Evolutionary conservation across 192 early-diverging fungal species (phyloP).

Genomic region (Obelidium mucronatum): DNA sequence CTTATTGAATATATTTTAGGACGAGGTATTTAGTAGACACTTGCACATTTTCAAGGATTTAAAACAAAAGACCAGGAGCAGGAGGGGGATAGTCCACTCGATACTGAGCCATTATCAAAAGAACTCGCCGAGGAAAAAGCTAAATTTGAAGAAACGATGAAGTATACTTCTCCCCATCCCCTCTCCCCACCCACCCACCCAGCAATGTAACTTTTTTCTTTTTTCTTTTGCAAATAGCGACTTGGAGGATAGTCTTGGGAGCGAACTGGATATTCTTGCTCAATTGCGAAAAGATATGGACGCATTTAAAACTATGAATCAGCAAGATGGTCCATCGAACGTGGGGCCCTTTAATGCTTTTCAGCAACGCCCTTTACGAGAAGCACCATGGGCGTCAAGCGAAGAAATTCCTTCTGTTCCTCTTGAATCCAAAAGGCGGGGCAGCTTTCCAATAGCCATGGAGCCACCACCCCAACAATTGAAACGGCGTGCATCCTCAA

Average conservation of each 20-base stretch:
- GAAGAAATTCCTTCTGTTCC: not conserved
- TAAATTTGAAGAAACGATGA: slow-evolving; percentile 15
- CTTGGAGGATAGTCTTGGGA: slow-evolving; percentile 15
- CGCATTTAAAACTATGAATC: not conserved
- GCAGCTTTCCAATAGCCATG: too few relatives aligned
- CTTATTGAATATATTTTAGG: too few relatives aligned
- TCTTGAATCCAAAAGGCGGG: too few relatives aligned
- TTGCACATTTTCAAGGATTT: not conserved
- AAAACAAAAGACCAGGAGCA: not conserved
- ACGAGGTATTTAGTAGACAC: not conserved
- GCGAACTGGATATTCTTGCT: slow-evolving; percentile 21
- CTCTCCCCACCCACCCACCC: not conserved
- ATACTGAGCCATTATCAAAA: not conserved
- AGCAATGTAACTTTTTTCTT: not conserved
- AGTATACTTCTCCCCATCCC: not conserved
- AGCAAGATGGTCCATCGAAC: not conserved
- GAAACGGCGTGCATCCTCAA: not conserved
- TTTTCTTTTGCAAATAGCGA: not conserved
- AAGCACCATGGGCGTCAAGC: not conserved
- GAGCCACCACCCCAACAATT: not conserved
- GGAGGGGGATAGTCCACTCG: not conserved
- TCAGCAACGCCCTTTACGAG: not conserved
- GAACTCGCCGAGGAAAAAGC: slow-evolving; percentile 1
- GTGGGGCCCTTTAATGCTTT: not conserved
- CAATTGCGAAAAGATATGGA: slow-evolving; percentile 22